Evolutionary conservation across 139 green algal species (phyloP).

Genomic region (Chlamydomonas sphaeroides): DNA sequence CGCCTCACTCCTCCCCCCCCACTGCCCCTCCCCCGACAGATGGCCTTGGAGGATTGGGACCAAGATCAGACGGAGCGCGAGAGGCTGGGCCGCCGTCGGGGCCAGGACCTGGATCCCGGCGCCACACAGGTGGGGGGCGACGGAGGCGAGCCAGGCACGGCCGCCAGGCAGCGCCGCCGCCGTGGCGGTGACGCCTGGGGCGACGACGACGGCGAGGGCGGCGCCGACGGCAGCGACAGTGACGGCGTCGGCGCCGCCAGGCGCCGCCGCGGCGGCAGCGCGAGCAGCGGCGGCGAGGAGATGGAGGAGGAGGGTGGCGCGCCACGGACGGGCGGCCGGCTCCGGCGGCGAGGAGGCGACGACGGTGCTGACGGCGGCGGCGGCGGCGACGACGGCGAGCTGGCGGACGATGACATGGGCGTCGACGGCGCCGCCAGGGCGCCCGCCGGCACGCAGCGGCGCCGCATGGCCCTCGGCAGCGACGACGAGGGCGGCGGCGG

Average conservation of each 20-base stretch:
- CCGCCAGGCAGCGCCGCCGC: neutral
- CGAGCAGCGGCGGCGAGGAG: neutral
- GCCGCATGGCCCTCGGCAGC: too few species aligned
- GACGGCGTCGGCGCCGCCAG: too few species aligned
- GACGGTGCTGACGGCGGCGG: neutral
- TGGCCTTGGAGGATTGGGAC: conserved; percentile 28
- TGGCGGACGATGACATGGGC: neutral
- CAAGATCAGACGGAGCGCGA: conserved; percentile 10
- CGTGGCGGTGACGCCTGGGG: conserved; percentile 12
- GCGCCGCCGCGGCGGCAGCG: neutral
- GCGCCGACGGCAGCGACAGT: neutral
- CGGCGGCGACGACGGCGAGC: neutral
- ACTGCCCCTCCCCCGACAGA: neutral
- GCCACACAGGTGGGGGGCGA: too few species aligned
- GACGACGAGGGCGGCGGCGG: conserved; percentile 4
- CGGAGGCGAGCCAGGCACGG: too few species aligned
- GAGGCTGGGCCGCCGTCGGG: too few species aligned
- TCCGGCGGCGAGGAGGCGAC: neutral
- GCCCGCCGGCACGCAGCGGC: neutral
- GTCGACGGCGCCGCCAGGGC: neutral
- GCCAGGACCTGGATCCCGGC: too few species aligned
- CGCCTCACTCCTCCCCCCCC: too few species aligned
- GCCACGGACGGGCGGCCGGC: conserved; percentile 1
- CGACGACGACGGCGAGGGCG: neutral
- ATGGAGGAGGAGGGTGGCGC: neutral